These are phyloP conservation scores for Halophytophthora batemanensis DNA, from an alignment of 352 stramenopile species.

Conservation along the genomic window DNA sequence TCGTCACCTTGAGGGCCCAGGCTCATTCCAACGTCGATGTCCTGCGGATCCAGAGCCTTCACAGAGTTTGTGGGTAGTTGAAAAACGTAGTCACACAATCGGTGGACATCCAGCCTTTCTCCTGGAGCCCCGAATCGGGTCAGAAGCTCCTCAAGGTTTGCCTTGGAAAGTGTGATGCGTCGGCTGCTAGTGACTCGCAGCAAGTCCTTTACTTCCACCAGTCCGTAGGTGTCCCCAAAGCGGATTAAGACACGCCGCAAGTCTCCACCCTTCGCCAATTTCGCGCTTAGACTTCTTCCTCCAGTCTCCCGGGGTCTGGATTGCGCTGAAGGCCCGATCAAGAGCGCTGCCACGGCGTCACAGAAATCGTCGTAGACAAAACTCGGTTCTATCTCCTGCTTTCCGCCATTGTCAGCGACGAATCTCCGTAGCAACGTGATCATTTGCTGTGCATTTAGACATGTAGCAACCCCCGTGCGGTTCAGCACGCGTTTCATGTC, in stretches of 20 bases:
- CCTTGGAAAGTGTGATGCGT: conserved; percentile 21
- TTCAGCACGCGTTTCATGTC: conserved; percentile 26
- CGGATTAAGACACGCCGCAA: conserved; percentile 19
- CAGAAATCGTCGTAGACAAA: conserved; percentile 67
- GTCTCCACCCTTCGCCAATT: conserved; percentile 28
- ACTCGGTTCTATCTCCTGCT: conserved; percentile 7
- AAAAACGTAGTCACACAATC: conserved; percentile 38
- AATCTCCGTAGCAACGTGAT: conserved; percentile 63
- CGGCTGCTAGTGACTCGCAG: conserved; percentile 24
- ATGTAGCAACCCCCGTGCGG: conserved; percentile 8
- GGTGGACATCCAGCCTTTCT: conserved; percentile 32
- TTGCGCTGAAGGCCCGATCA: conserved; percentile 5
- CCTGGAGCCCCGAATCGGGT: conserved; percentile 21
- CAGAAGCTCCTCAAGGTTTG: conserved; percentile 31
- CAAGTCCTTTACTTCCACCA: conserved; percentile 24
- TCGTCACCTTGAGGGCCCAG: conserved; percentile 13
- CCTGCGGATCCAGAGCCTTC: conserved; percentile 8
- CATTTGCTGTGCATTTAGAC: conserved; percentile 59
- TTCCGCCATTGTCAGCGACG: conserved; percentile 7
- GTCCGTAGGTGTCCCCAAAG: conserved; percentile 5
- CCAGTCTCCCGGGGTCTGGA: conserved; percentile 6
- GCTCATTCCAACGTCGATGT: conserved; percentile 17
- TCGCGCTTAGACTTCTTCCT: conserved; percentile 13
- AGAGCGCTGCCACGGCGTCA: conserved; percentile 38
- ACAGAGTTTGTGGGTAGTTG: conserved; percentile 16